Evolutionary conservation across 306 rosid genomes (phyloP).

Genomic region (Pyrus pyrifolia): DNA sequence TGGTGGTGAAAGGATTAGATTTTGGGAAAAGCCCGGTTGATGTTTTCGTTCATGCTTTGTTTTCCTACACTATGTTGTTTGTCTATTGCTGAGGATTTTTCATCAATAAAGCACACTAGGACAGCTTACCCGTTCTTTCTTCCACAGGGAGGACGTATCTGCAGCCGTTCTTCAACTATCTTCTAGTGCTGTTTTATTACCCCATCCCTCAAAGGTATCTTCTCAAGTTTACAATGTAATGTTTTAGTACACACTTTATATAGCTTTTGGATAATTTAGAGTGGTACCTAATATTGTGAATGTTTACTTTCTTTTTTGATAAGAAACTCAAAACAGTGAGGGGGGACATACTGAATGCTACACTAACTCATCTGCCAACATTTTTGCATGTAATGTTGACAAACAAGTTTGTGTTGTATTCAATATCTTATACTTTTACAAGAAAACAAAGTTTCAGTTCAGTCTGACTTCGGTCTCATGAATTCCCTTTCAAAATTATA

Average conservation of each 20-base stretch:
- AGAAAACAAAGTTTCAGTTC: background rate
- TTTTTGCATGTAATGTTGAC: too few relatives aligned
- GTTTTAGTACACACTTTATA: background rate
- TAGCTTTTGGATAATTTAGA: background rate
- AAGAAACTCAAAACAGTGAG: background rate
- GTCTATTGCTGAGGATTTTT: background rate
- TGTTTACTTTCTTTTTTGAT: background rate
- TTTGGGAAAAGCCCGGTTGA: background rate
- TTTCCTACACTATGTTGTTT: background rate
- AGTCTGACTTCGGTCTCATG: background rate
- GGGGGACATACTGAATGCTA: too few relatives aligned
- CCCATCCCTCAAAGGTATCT: constrained; percentile 65
- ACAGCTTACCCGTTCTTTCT: background rate
- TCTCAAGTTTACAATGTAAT: constrained; percentile 5
- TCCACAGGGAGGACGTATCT: constrained; percentile 30
- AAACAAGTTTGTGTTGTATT: background rate
- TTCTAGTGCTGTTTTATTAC: constrained; percentile 55
- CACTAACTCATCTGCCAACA: too few relatives aligned
- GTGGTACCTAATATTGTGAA: background rate
- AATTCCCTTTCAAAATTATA: too few relatives aligned
- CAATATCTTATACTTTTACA: background rate
- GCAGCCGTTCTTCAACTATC: constrained; percentile 23
- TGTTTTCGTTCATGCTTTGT: background rate
- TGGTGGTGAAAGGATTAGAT: background rate
- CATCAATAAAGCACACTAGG: background rate